Base-by-base conservation (phyloP, 1,284 basidiomycete genomes). In the Boletus holoroseus region DNA sequence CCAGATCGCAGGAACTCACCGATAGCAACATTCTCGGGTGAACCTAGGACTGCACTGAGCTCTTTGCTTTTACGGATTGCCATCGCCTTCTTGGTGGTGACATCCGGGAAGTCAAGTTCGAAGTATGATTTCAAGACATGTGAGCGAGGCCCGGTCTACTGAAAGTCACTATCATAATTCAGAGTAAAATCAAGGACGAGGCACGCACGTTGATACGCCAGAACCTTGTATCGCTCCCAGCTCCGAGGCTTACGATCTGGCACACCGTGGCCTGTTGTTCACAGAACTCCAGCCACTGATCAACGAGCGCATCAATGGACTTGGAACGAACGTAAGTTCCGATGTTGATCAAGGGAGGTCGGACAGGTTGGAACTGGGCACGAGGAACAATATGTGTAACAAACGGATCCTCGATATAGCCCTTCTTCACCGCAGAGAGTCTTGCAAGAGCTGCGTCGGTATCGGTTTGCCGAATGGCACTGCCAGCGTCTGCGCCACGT, bases 291-390 rank as follows among this genome's bases (percentile, higher is more conserved):
- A 96, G 60, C 78, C 93, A 97, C 39, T 76, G 68, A 18, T 85
- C 72, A 0, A 96, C 83, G 6, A 97, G 78, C 40, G 71, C 67
- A 63, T 99, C 96, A 40, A 98, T 82, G 2, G 82, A 85, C 42
- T 78, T 76, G 0, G 89, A 86, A 47, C 96, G 81, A 49, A 96
- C 82, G 58, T 88, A 91, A 1, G 95, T 99, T 7, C 95, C 95
- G 40, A 97, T 78, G 66, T 98, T 98, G 75, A 99, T 98, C 58
- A 98, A 71, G 0, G 94, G 94, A 1, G 91, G 81, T 1, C 88
- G 76, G 13, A 77, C 62, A 34, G 79, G 81, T 66, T 88, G 76
- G 57, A 81, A 67, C 61, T 81, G 79, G 7, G 83, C 73, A 13
- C 83, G 76, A 24, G 83, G 76, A 30, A 91, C 75, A 51, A 93